These are phyloP conservation scores for Anthoceros angustus DNA, from an alignment of 225 moss, liverwort and hornwort species.

Conservation along the genomic window DNA sequence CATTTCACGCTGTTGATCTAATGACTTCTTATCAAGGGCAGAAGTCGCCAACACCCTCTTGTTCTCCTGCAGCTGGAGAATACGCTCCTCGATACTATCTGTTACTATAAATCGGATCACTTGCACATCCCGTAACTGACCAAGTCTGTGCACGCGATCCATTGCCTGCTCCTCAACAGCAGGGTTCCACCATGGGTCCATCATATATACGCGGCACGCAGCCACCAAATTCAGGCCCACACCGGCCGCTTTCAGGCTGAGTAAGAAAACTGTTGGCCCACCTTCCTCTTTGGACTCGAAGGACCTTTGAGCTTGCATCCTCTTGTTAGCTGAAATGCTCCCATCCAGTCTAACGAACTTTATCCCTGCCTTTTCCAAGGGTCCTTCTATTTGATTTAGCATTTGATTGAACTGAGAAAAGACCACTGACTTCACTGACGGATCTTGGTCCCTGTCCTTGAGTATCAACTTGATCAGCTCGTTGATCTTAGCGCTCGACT, in stretches of 20 bases:
- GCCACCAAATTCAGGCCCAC: constrained; percentile 49
- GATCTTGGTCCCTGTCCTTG: constrained; percentile 23
- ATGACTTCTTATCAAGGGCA: constrained; percentile 34
- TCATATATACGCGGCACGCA: constrained; percentile 39
- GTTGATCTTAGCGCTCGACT: constrained; percentile 36
- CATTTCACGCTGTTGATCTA: constrained; percentile 31
- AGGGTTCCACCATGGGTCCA: constrained; percentile 58
- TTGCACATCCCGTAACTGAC: constrained; percentile 40
- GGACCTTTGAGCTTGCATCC: constrained; percentile 19
- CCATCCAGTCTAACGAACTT: constrained; percentile 35
- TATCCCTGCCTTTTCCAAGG: constrained; percentile 33
- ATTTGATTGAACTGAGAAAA: constrained; percentile 43
- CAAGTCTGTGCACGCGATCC: constrained; percentile 45
- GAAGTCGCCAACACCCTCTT: constrained; percentile 40
- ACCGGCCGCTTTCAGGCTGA: constrained; percentile 46
- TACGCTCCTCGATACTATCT: constrained; percentile 41
- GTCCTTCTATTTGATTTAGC: constrained; percentile 33
- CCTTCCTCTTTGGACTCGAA: constrained; percentile 20
- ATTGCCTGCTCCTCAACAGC: constrained; percentile 51
- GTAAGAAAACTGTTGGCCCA: constrained; percentile 30
- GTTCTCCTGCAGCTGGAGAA: constrained; percentile 36
- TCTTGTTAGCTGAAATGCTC: constrained; percentile 34
- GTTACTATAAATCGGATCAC: constrained; percentile 35
- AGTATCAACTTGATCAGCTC: constrained; percentile 31
- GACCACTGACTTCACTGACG: constrained; percentile 38